These are phyloP conservation scores for Kregervanrija delftensis DNA, from an alignment of 805 yeast genomes.

Conservation along the genomic window DNA sequence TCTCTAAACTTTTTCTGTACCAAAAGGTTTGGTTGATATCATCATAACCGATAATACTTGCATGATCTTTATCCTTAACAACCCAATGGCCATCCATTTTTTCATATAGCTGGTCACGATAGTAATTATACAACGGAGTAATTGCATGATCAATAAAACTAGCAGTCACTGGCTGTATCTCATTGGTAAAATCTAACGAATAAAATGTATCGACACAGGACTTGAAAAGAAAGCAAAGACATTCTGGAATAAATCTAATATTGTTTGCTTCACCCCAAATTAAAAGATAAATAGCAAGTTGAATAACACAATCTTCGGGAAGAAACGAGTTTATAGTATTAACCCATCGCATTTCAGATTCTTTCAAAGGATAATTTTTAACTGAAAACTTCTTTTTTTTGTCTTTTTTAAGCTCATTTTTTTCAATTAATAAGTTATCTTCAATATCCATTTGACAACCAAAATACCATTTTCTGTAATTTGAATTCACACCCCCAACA, in stretches of 20 bases:
- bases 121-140: conserved; percentile 65
- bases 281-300: conserved; percentile 60
- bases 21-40: conserved; percentile 86
- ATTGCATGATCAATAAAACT: conserved; percentile 61
- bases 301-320: conserved; percentile 51
- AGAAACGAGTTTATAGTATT: conserved; percentile 41
- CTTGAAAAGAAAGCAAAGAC: conserved; percentile 76
- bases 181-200: conserved; percentile 35
- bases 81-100: conserved; percentile 36
- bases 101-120: conserved; percentile 48
- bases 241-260: conserved; percentile 82
- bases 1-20: conserved; percentile 65
- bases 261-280: conserved; percentile 93
- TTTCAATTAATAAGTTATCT: conserved; percentile 6
- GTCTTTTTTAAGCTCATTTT: conserved; percentile 15
- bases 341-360: conserved; percentile 46
- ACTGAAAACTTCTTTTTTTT: conserved; percentile 9
- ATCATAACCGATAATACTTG: conserved; percentile 73
- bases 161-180: conserved; percentile 22
- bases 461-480: conserved; percentile 71
- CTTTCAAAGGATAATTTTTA: conserved; percentile 27
- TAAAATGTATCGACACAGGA: conserved; percentile 67
- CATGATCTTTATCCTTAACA: conserved; percentile 56
- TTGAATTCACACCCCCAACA: conserved; percentile 64
- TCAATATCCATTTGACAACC: conserved; percentile 63